phyloP scores from a whole-genome alignment of 305 asterid genomes.

The Rubia occidens region DNA sequence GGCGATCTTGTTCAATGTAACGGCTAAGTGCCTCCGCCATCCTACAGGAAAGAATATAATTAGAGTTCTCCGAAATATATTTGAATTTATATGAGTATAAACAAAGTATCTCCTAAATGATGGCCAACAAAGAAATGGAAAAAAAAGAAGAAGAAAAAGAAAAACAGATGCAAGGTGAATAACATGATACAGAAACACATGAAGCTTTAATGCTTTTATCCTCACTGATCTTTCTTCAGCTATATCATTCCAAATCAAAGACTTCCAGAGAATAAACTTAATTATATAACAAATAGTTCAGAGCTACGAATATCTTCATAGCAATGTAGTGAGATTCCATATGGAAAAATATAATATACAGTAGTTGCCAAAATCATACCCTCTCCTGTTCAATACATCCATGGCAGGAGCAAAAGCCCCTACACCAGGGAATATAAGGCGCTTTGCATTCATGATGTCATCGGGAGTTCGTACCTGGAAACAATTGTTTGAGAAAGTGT shows the following conservation, averaged over 20 bases:
- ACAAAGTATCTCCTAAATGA: not conserved
- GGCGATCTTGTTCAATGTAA: slow-evolving; percentile 89
- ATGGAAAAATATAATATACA: slow-evolving; percentile 2
- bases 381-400: slow-evolving; percentile 71
- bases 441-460: slow-evolving; percentile 68
- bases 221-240: not conserved
- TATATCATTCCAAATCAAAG: slow-evolving; percentile 9
- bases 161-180: not conserved
- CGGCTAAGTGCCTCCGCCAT: slow-evolving; percentile 70
- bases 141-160: not conserved
- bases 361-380: slow-evolving; percentile 32
- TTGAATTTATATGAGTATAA: not conserved
- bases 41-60: slow-evolving; percentile 30
- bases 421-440: slow-evolving; percentile 89
- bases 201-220: not conserved
- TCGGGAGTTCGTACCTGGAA: slow-evolving; percentile 71
- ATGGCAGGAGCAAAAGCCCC: slow-evolving; percentile 96
- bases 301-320: not conserved
- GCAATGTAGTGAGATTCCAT: not conserved
- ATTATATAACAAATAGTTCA: not conserved
- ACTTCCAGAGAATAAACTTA: not conserved
- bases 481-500: slow-evolving; percentile 10
- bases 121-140: not conserved
- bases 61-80: not conserved
- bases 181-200: not conserved